A percentile compares a stretch with the other conserved stretches of the same genome.
Conservation (phyloP, 805 yeast species). For the Hanseniaspora pseudoguilliermondii region DNA sequence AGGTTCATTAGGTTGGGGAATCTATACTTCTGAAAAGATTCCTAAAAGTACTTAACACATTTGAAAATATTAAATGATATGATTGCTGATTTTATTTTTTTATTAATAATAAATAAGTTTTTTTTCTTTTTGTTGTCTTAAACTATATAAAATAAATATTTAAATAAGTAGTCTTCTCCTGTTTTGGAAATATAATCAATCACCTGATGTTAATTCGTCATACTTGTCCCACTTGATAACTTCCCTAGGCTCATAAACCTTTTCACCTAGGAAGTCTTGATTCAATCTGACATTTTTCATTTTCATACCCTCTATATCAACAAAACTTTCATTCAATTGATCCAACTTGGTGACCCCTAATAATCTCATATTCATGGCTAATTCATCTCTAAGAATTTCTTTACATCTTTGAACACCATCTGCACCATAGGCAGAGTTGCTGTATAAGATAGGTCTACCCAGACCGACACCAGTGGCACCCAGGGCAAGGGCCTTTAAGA, state of each 20-base stretch:
- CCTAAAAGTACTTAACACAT: background rate
- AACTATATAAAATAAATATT: background rate
- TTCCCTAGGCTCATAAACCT: conserved; percentile 45
- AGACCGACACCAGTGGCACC: conserved; percentile 64
- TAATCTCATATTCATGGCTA: conserved; percentile 66
- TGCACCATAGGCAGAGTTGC: conserved; percentile 52
- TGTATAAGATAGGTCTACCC: conserved; percentile 55
- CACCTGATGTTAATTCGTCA: conserved; percentile 24
- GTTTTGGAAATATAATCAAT: background rate
- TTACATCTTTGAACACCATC: conserved; percentile 49
- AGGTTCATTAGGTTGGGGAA: conserved; percentile 56
- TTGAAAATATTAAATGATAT: too few relatives aligned
- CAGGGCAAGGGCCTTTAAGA: conserved; percentile 50
- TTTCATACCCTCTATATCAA: conserved; percentile 42
- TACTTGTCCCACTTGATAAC: conserved; percentile 31
- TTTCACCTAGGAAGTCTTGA: conserved; percentile 40
- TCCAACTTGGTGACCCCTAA: conserved; percentile 54
- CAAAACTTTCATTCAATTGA: conserved; percentile 45
- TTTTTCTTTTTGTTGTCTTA: background rate
- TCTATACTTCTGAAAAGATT: conserved; percentile 27
- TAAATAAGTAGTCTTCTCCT: background rate
- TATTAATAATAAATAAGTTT: background rate
- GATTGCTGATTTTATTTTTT: background rate
- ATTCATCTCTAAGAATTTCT: conserved; percentile 53
- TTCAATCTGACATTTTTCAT: conserved; percentile 36